Base-by-base conservation (phyloP, 1,139 yeast genomes). In the Hyphopichia burtonii region DNA sequence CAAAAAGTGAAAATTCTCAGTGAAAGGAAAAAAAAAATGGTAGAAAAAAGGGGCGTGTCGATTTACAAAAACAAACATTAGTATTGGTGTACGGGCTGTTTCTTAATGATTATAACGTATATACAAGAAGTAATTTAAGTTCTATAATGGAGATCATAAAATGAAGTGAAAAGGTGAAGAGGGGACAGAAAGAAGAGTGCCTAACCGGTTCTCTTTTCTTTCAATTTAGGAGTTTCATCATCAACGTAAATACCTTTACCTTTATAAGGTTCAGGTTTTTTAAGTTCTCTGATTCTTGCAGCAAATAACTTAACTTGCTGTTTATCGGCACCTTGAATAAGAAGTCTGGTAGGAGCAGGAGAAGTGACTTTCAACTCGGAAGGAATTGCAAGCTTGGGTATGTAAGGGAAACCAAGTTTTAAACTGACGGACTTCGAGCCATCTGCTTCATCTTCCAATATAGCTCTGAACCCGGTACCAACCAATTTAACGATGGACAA, bases 201-300 rank as follows among this genome's bases (percentile, higher is more conserved):
- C 11, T 76, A 91, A 82, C 91, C 93, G 63, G 90, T 86, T 78
- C 90, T 91, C 78, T 87, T 87, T 54, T 86, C 90, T 77, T 93
- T 93, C 62, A 91, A 76, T 63, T 82, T 85, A 62, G 93, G 85
- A 41, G 95, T 90, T 68, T 93, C 98, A 57, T 83, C 86, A 64
- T 91, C 88, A 42, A 94, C 86, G 60, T 86, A 94, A 42, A 94
- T 86, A 58, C 99, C 99, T 66, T 94, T 94, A 60, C 99, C 99
- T 68, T 94, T 94, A 66, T 94, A 94, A 33, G 98, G 97, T 68
- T 94, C 99, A 33, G 99, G 99, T 48, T 95, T 95, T 64, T 89
- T 87, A 72, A 80, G 81, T 54, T 80, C 82, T 63, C 99, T 83
- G 52, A 94, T 77, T 44, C 82, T 79, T 17, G 96, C 96, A 16